Base-by-base conservation (phyloP, 257 asterid genomes). In the Orobanche coerulescens region DNA sequence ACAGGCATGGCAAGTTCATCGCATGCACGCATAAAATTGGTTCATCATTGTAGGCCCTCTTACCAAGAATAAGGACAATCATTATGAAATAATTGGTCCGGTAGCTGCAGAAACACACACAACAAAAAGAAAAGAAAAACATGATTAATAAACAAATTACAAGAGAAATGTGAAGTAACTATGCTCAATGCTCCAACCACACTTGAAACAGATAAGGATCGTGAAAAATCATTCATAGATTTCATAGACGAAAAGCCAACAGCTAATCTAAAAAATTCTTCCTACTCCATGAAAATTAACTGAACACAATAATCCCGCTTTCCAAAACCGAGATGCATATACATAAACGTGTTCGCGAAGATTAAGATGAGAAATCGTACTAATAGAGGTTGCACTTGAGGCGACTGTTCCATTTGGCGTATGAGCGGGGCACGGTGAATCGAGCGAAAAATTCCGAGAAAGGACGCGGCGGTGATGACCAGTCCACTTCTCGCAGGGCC, bases 331-430 rank as follows among this genome's bases (percentile, higher is more conserved):
- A 9, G 58, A 12, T 31, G 4, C 50, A 50, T 0, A 20, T 5
- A 23, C 31, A 26, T 1, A 9, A 51, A 30, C n/a, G 26, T 1
- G 33, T 13, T 24, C 1, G 62, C 14, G 14, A 43, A 16, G 18
- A 19, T 57, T n/a, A 3, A 30, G 39, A 25, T 58, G 51, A 56
- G 4, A 46, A 69, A 68, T 61, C 84, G 66, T 77, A 90, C 95
- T 87, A 90, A 78, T 93, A 92, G 49, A 92, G 93, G 77, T 89
- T 92, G 88, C 98, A 92, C 78, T 92, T 92, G 79, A 92, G 88
- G 77, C 98, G 98, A 61, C 96, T 84, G 76, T 68, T 85, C 98
- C 98, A 88, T 81, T 86, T 88, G 73, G 88, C 61, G 39, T 69
- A 75, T 26, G 96, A 88, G 68, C 90, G 82, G 39, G 98, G 98